These are phyloP conservation scores for Arthonia radiata DNA, from an alignment of 495 filamentous ascomycete species.

Conservation along the genomic window DNA sequence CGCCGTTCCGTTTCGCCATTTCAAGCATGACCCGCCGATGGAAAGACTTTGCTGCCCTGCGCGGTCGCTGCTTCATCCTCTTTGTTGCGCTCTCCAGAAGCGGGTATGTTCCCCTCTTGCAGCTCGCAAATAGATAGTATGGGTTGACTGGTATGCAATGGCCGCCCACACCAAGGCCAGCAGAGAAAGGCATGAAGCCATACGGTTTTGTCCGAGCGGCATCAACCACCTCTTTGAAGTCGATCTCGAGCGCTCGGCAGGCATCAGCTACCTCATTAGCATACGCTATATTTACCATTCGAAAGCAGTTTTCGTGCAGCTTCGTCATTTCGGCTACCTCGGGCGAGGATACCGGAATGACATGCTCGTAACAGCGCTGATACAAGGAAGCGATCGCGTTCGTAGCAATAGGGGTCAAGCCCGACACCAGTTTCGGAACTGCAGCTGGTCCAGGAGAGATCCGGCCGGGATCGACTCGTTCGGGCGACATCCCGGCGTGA, in stretches of 20 bases:
- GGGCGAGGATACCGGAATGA: slow-evolving; percentile 15
- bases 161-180: slow-evolving; percentile 15
- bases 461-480: slow-evolving; percentile 17
- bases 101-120: slow-evolving; percentile 1
- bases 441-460: slow-evolving; percentile 6
- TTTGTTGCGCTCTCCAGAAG: slow-evolving; percentile 13
- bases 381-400: slow-evolving; percentile 11
- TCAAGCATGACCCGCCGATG: too few relatives aligned
- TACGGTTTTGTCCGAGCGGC: slow-evolving; percentile 18
- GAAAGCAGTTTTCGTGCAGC: slow-evolving; percentile 18
- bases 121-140: slow-evolving; percentile 15
- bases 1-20: background rate
- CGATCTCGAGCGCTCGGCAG: slow-evolving; percentile 13
- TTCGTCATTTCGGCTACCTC: slow-evolving; percentile 20
- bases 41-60: slow-evolving; percentile 8
- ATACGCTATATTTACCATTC: slow-evolving; percentile 17
- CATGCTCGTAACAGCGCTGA: slow-evolving; percentile 10
- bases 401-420: slow-evolving; percentile 11
- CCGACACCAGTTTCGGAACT: slow-evolving; percentile 17
- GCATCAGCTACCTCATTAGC: slow-evolving; percentile 20
- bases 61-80: slow-evolving; percentile 12
- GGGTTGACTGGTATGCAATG: slow-evolving; percentile 19
- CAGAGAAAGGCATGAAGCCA: slow-evolving; percentile 14
- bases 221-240: slow-evolving; percentile 14
- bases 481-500: slow-evolving; percentile 15